Evolutionary conservation across 1,139 yeast genomes (phyloP).

Genomic region (Scheffersomyces insectosa): DNA sequence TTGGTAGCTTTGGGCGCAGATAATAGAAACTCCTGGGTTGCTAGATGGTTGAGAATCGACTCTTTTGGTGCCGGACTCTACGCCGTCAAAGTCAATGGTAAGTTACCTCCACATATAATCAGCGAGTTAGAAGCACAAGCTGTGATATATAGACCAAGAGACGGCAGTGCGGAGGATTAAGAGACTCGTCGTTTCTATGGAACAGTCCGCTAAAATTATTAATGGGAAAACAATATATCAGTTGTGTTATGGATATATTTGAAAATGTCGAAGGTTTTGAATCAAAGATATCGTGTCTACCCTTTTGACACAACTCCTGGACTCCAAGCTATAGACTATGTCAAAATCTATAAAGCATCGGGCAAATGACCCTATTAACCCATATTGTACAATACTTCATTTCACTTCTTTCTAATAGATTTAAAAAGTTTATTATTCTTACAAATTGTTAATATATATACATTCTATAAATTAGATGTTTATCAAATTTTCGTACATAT

Average conservation of each 20-base stretch:
- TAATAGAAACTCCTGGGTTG: conserved; percentile 86
- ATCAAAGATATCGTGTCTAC: not conserved
- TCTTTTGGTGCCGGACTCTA: conserved; percentile 87
- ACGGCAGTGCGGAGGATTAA: conserved; percentile 88
- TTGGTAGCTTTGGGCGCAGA: conserved; percentile 88
- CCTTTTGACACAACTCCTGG: too few species aligned
- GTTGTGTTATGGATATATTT: not conserved
- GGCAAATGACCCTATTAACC: not conserved
- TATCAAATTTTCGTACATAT: conserved; percentile 3
- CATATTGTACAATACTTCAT: not conserved
- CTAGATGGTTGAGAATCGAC: conserved; percentile 92
- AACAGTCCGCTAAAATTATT: too few species aligned
- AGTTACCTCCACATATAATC: conserved; percentile 83
- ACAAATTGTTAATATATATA: not conserved
- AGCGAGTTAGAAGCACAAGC: conserved; percentile 72
- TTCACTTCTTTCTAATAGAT: not conserved
- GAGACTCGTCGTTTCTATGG: too few species aligned
- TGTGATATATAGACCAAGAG: conserved; percentile 89
- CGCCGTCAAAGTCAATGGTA: conserved; percentile 92
- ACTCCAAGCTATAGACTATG: too few species aligned
- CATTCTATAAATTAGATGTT: not conserved
- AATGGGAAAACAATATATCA: too few species aligned
- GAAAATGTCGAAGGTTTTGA: not conserved
- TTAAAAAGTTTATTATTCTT: not conserved
- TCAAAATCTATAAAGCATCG: too few species aligned